Base-by-base conservation (phyloP, 345 rosid genomes). In the Excoecaria agallocha region DNA sequence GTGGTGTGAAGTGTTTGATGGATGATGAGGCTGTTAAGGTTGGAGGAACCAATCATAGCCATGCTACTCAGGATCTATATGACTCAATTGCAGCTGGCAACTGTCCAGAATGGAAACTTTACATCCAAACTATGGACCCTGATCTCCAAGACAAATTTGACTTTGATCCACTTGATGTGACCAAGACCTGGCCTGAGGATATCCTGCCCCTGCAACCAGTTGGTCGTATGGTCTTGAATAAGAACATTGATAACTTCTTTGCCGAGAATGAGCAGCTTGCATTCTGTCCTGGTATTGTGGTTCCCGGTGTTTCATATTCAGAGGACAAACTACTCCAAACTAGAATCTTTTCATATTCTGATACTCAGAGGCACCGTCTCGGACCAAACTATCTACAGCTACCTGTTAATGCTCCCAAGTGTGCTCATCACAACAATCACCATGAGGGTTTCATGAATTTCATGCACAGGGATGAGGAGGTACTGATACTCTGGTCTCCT, bases 121-220 rank as follows among this genome's bases (percentile, higher is more conserved):
- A 68, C 79, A 80, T 95, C 77, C 99, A 95, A 85, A 86, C 79
- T 7, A 91, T 95, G 3, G 99, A 95, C 82, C 96, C 98, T 20
- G 93, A 79, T 19, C 87, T 84, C 51, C 98, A 95, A 78, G 92
- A 88, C 76, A 86, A 71, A 70, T 91, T 86, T 30, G 96, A 95
- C 80, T 93, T 95, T 59, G 99, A 93, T 67, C 98, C 99, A 1
- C 97, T 95, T 75, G 98, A 95, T 85, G 96, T 90, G 68, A 95
- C 99, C 61, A 95, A 91, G 88, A 89, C 84, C 71, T 95, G 99
- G 99, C 99, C 99, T 19, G 99, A 95, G 84, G 98, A 95, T 78
- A 81, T 95, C 69, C 74, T 95, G 74, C 99, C 99, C n/a, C 76
- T 95, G 74, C 99, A 95, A 75, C 97, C 97, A 5, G 96, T 95